A percentile compares a stretch with the other conserved stretches of the same genome.
Evolutionary conservation across 108 stramenopile species (phyloP).

Genomic region (Skeletonema grethae): DNA sequence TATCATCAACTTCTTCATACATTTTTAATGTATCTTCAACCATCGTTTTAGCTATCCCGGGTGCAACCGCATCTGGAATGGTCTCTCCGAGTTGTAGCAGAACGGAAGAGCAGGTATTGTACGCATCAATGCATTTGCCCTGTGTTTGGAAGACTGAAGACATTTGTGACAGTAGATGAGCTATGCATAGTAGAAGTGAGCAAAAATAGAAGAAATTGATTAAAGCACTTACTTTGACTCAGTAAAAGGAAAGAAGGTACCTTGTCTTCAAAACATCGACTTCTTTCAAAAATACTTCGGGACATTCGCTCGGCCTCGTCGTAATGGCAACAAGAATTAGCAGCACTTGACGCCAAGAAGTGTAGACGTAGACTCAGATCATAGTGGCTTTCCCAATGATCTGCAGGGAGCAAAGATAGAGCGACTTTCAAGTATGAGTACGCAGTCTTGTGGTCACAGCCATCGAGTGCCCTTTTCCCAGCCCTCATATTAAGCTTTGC

Average conservation of each 20-base stretch:
- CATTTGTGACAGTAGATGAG: no score
- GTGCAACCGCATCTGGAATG: neutral
- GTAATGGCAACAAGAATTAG: neutral
- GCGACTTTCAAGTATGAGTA: neutral
- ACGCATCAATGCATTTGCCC: neutral
- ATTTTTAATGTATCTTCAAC: neutral
- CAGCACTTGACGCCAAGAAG: neutral
- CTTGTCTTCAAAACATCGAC: neutral
- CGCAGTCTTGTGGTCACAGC: neutral
- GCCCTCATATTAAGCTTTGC: conserved; percentile 28
- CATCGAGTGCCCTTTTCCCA: conserved; percentile 16
- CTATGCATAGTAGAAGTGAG: no score
- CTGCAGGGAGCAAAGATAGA: neutral
- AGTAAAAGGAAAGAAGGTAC: neutral
- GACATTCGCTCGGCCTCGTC: neutral
- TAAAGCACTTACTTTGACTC: neutral
- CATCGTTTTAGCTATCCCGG: neutral
- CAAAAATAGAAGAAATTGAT: no score
- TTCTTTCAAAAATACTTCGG: no score
- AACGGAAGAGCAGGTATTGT: neutral
- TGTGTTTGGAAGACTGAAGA: conserved; percentile 19
- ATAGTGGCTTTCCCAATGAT: conserved; percentile 4
- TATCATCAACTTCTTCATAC: neutral
- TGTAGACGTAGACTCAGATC: conserved; percentile 9
- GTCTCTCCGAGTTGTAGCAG: neutral